These are phyloP conservation scores for Metschnikowia baotianmanensis DNA, from an alignment of 805 yeast genomes.

Conservation along the genomic window DNA sequence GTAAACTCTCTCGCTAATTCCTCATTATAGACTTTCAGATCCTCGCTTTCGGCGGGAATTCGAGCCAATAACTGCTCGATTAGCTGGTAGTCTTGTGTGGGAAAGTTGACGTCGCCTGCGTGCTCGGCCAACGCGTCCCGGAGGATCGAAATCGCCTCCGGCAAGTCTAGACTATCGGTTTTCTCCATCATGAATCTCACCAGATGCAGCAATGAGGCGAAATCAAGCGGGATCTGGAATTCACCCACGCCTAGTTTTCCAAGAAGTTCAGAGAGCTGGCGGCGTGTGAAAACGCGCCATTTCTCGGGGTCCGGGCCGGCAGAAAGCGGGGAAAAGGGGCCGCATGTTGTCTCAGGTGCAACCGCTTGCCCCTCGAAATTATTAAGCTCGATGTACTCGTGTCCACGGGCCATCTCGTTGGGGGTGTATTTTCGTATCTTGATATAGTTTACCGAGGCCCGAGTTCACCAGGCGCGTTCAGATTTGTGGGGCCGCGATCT, in stretches of 20 bases:
- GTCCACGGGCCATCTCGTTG: constrained; percentile 7
- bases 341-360: background rate
- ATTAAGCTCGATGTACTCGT: constrained; percentile 16
- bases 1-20: background rate
- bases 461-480: too few relatives aligned
- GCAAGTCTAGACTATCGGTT: constrained; percentile 23
- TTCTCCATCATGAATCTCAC: constrained; percentile 28
- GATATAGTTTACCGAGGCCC: too few relatives aligned
- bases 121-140: constrained; percentile 34
- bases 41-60: constrained; percentile 15
- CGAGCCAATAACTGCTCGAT: constrained; percentile 24
- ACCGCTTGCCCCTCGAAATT: constrained; percentile 1
- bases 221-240: constrained; percentile 2
- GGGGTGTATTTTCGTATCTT: too few relatives aligned
- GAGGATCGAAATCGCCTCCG: constrained; percentile 30
- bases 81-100: constrained; percentile 26
- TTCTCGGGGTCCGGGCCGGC: background rate
- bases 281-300: constrained; percentile 4
- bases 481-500: too few relatives aligned
- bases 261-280: constrained; percentile 11
- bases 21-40: background rate
- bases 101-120: constrained; percentile 34
- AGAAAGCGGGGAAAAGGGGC: background rate
- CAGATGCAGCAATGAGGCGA: constrained; percentile 9
- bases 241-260: constrained; percentile 15